phyloP scores from a whole-genome alignment of 2,329 filamentous ascomycete species.

The Alternaria postmessia region DNA sequence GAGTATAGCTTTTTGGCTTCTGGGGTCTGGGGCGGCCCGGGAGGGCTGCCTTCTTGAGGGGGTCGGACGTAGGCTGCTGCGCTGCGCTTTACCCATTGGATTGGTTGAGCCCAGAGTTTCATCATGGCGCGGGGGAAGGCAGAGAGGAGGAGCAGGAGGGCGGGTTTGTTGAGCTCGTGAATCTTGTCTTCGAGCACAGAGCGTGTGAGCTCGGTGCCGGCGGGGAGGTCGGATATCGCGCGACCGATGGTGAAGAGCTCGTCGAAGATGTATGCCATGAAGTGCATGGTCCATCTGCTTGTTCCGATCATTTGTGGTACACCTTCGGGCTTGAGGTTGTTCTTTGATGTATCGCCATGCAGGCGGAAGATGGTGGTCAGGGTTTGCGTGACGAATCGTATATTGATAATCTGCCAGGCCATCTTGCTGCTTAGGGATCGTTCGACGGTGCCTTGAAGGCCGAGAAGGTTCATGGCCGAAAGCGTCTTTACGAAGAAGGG shows the following conservation, averaged over 20 bases:
- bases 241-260: slow-evolving; percentile 53
- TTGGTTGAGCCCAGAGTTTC: slow-evolving; percentile 46
- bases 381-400: slow-evolving; percentile 72
- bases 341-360: slow-evolving; percentile 58
- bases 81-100: slow-evolving; percentile 42
- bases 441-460: slow-evolving; percentile 54
- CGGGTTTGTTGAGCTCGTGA: slow-evolving; percentile 46
- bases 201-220: slow-evolving; percentile 49
- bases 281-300: slow-evolving; percentile 78
- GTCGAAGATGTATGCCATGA: slow-evolving; percentile 64
- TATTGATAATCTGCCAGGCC: slow-evolving; percentile 75
- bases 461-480: slow-evolving; percentile 80
- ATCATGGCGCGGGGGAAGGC: slow-evolving; percentile 50
- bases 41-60: slow-evolving; percentile 41
- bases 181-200: slow-evolving; percentile 37
- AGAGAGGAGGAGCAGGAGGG: slow-evolving; percentile 42
- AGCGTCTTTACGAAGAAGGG: slow-evolving; percentile 79
- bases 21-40: slow-evolving; percentile 53
- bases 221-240: slow-evolving; percentile 24
- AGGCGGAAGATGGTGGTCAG: slow-evolving; percentile 64
- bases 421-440: slow-evolving; percentile 75
- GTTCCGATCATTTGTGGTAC: slow-evolving; percentile 66
- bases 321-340: slow-evolving; percentile 46
- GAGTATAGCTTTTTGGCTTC: slow-evolving; percentile 56
- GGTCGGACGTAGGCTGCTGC: slow-evolving; percentile 43